phyloP scores from a whole-genome alignment of 2,329 filamentous ascomycete species.

The Chaetothyriales sp. region DNA sequence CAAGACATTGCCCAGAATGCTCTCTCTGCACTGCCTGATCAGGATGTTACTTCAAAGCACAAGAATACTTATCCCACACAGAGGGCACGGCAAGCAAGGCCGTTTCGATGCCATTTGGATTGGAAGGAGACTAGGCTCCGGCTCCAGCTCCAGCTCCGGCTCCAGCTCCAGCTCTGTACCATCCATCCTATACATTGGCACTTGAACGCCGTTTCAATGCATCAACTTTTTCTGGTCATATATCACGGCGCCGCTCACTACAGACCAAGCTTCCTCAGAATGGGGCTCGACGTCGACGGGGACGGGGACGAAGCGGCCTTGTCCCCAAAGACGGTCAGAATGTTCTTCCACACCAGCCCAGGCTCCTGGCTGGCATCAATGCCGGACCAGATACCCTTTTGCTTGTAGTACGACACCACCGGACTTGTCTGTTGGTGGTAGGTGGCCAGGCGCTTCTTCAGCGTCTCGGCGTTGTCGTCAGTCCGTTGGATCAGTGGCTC shows the following conservation, averaged over 20 bases:
- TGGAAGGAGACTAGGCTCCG: background rate
- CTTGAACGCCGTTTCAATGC: background rate
- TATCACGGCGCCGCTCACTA: background rate
- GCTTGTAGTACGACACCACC: constrained; percentile 92
- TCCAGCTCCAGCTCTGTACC: background rate
- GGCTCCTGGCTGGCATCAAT: constrained; percentile 95
- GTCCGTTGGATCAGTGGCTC: constrained; percentile 92
- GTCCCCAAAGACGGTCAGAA: constrained; percentile 70
- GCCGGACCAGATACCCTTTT: constrained; percentile 90
- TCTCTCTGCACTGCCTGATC: background rate
- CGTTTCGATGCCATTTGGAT: background rate
- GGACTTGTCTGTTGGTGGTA: constrained; percentile 91
- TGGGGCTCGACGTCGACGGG: background rate
- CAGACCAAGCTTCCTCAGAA: background rate
- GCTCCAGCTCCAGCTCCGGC: background rate
- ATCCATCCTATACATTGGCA: background rate
- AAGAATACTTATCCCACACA: background rate
- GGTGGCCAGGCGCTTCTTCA: constrained; percentile 85
- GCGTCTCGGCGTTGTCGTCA: constrained; percentile 89
- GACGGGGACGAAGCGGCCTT: constrained; percentile 24
- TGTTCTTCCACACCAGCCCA: constrained; percentile 84
- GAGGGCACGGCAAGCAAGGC: background rate
- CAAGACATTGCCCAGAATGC: background rate
- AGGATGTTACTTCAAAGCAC: background rate
- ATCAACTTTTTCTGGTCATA: background rate